phyloP scores from a whole-genome alignment of 768 basidiomycete species.

The Boletus rufocinnamomeus region DNA sequence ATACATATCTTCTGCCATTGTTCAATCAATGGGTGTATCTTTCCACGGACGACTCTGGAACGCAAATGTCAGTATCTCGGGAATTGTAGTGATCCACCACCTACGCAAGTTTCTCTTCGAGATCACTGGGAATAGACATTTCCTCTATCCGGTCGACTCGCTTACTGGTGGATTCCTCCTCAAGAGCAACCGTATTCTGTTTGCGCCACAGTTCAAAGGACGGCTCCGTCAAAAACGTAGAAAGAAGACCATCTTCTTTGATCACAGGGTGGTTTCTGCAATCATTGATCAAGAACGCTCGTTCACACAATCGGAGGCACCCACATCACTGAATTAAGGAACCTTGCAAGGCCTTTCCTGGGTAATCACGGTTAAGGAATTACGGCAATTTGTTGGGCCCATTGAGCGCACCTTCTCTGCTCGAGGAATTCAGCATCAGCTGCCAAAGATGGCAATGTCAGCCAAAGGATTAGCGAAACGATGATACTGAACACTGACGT shows the following conservation, averaged over 20 bases:
- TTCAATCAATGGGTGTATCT: conserved; percentile 76
- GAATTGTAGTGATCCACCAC: conserved; percentile 19
- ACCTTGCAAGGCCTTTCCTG: conserved; percentile 80
- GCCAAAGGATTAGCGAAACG: neutral
- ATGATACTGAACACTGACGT: conserved; percentile 50
- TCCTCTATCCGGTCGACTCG: conserved; percentile 81
- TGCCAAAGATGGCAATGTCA: conserved; percentile 31
- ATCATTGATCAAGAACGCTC: neutral
- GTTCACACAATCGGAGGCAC: conserved; percentile 27
- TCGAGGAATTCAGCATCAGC: conserved; percentile 92
- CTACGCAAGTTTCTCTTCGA: conserved; percentile 86
- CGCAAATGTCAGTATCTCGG: conserved; percentile 3
- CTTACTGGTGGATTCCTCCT: conserved; percentile 85
- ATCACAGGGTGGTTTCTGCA: conserved; percentile 90
- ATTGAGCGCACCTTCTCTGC: conserved; percentile 65
- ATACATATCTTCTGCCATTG: conserved; percentile 91
- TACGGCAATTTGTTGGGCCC: neutral
- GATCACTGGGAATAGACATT: conserved; percentile 89
- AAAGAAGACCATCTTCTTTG: conserved; percentile 81
- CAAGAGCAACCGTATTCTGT: conserved; percentile 68
- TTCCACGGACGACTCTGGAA: conserved; percentile 69
- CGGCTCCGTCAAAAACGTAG: conserved; percentile 78
- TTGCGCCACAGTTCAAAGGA: conserved; percentile 91
- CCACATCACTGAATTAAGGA: conserved; percentile 76
- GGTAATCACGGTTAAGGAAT: neutral